Evolutionary conservation across 139 green algal genomes (phyloP).

Genomic region (Asterochloris erici): DNA sequence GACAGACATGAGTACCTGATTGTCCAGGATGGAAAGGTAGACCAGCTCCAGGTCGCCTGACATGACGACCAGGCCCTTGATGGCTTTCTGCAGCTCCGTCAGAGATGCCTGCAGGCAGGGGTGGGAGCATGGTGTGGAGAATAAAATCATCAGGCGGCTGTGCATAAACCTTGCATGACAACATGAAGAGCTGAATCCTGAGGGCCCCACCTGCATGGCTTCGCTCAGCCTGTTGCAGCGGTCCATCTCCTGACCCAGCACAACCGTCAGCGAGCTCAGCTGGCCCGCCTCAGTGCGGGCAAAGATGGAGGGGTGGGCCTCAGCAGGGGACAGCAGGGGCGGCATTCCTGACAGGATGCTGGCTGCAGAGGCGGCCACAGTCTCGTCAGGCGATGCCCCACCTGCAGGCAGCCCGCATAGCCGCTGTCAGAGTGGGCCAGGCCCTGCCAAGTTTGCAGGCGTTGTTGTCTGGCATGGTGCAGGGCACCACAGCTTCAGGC

Average conservation of each 20-base stretch:
- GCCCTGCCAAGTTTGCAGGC: not conserved
- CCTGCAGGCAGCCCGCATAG: too few relatives aligned
- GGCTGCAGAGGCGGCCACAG: slow-evolving; percentile 53
- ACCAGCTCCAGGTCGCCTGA: slow-evolving; percentile 75
- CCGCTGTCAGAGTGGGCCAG: too few relatives aligned
- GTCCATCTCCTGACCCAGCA: slow-evolving; percentile 76
- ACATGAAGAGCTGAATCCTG: too few relatives aligned
- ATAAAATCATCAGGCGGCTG: too few relatives aligned
- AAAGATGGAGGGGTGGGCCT: slow-evolving; percentile 51
- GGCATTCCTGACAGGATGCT: slow-evolving; percentile 48
- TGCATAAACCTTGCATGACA: too few relatives aligned
- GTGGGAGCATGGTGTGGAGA: too few relatives aligned
- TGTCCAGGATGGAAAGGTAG: slow-evolving; percentile 69
- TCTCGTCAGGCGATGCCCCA: slow-evolving; percentile 38
- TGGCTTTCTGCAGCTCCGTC: slow-evolving; percentile 70
- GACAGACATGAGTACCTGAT: slow-evolving; percentile 37
- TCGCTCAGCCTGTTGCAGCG: slow-evolving; percentile 49
- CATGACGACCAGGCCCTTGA: slow-evolving; percentile 84
- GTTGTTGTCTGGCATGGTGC: not conserved
- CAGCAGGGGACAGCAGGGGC: slow-evolving; percentile 36
- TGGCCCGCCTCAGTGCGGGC: slow-evolving; percentile 48
- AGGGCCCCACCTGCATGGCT: slow-evolving; percentile 25
- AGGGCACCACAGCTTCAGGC: too few relatives aligned
- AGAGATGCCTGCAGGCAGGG: slow-evolving; percentile 30
- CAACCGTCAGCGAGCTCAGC: slow-evolving; percentile 70